Evolutionary conservation across 2,329 filamentous ascomycete genomes (phyloP).

Genomic region (Fusarium sp.): DNA sequence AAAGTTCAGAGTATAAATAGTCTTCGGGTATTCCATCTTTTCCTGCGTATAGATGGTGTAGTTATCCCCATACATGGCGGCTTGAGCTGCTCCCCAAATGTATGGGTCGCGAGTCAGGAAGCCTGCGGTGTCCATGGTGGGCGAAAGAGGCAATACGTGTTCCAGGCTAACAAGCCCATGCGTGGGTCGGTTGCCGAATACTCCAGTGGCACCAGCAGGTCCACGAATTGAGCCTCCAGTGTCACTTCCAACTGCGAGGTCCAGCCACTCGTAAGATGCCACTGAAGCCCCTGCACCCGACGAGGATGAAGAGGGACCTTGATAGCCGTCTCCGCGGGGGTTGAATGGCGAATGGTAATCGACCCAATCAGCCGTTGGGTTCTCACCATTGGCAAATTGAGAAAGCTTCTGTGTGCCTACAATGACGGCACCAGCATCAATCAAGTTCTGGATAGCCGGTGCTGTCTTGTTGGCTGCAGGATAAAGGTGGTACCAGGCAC

Average conservation of each 20-base stretch:
- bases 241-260: constrained; percentile 44
- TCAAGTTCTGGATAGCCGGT: constrained; percentile 8
- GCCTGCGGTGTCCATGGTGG: not conserved
- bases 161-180: constrained; percentile 53
- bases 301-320: constrained; percentile 58
- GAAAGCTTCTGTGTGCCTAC: constrained; percentile 32
- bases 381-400: constrained; percentile 24
- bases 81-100: not conserved
- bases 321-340: constrained; percentile 62
- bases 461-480: not conserved
- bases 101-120: not conserved
- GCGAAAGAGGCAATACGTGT: not conserved
- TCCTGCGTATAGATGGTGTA: not conserved
- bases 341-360: constrained; percentile 60
- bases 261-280: constrained; percentile 60
- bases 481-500: constrained; percentile 24
- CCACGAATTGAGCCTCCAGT: constrained; percentile 56
- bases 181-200: constrained; percentile 61
- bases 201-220: constrained; percentile 58
- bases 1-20: not conserved
- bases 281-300: constrained; percentile 58
- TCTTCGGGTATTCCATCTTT: fast-evolving
- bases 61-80: not conserved
- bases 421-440: constrained; percentile 27
- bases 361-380: constrained; percentile 33